Evolutionary conservation across 164 flowering plant species (phyloP), one percentile per base, ranked within the genome.

Genomic region (Chloranthus sessilifolius): DNA sequence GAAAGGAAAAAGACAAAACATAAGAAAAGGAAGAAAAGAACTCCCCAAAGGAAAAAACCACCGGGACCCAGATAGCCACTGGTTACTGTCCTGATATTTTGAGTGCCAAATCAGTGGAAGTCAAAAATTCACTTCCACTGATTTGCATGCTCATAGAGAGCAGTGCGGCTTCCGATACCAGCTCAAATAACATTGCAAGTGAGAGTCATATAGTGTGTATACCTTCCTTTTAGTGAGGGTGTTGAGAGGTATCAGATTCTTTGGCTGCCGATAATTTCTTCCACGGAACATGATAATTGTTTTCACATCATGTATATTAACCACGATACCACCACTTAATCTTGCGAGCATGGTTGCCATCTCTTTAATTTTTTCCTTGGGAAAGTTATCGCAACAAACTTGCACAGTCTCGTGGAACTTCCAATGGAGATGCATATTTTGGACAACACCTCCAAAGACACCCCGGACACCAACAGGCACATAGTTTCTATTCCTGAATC

Each of bases 361-460:
- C 67, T 88, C 99, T 71, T 84, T 94, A 43, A 94, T 94, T 63
- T 81, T 94, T 63, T 94, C 99, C 68, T 88, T 86, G 25, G 99
- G 99, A 42, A 84, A 88, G 69, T 84, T 88, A 60, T 94, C 99
- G 67, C 99, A 88, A 54, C 95, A 86, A 38, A 94, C 99, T 77
- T 88, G 99, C 54, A 92, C 99, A 25, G 99, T 94, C 73, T 94
- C 95, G 55, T 94, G 97, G 67, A 88, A 94, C 75, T 94, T 94
- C 99, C 99, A 94, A 62, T 94, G 99, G 24, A 94, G 75, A 72
- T 94, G 99, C 99, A 94, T 86, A 67, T 94, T 94, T 62, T 86
- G 99, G 38, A 94, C 95, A 55, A 94, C 97, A 50, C 99, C 99
- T 47, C 99, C 99, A 68, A 94, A 94, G 47, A 94, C 99, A 57